Evolutionary conservation across 768 basidiomycete genomes (phyloP).

Genomic region (Tricholoma matsutake): DNA sequence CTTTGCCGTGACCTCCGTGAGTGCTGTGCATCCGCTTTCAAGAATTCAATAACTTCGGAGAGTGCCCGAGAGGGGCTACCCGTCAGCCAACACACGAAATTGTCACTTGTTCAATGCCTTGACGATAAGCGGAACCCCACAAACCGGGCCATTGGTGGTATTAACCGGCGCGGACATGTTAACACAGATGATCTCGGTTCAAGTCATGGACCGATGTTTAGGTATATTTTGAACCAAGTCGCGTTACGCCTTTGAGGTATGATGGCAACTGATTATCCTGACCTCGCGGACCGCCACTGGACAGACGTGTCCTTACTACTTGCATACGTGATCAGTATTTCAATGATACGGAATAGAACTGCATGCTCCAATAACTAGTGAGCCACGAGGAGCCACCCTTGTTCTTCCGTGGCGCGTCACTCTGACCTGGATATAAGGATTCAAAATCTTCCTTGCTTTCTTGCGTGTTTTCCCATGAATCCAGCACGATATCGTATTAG

Average conservation of each 20-base stretch:
- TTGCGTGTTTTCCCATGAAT: constrained; percentile 28
- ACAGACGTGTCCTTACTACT: not conserved
- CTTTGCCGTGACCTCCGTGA: too few species aligned
- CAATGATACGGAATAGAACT: constrained; percentile 5
- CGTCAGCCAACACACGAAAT: too few species aligned
- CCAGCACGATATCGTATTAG: constrained; percentile 48
- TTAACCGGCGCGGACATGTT: too few species aligned
- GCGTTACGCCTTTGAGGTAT: constrained; percentile 6
- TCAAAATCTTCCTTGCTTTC: not conserved
- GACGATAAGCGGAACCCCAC: too few species aligned
- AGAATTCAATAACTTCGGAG: too few species aligned
- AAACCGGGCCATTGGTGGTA: too few species aligned
- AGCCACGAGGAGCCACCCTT: not conserved
- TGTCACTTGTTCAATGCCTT: too few species aligned
- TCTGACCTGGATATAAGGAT: not conserved
- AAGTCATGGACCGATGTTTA: constrained; percentile 18
- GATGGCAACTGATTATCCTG: constrained; percentile 10
- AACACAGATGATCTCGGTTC: constrained; percentile 5
- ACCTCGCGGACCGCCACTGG: constrained; percentile 4
- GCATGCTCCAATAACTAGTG: constrained; percentile 8
- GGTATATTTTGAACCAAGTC: constrained; percentile 14
- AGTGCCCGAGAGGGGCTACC: too few species aligned
- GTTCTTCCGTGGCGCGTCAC: constrained; percentile 3
- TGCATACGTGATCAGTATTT: constrained; percentile 11
- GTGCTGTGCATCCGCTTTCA: too few species aligned